Evolutionary conservation across 306 rosid genomes (phyloP).

Genomic region (Glycyrrhiza uralensis): DNA sequence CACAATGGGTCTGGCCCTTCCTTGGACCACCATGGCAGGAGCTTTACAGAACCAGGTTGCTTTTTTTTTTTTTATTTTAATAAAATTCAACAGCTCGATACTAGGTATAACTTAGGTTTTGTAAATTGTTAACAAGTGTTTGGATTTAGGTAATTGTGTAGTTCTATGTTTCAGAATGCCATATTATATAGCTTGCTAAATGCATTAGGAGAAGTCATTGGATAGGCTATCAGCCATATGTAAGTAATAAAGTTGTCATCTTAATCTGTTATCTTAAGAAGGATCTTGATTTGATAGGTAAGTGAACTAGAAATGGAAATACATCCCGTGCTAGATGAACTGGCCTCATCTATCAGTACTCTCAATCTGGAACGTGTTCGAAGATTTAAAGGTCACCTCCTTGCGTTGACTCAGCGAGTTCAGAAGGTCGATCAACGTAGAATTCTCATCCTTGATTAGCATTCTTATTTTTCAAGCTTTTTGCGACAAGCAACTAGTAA

Average conservation of each 20-base stretch:
- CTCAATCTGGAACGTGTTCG: conserved; percentile 90
- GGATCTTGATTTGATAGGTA: conserved; percentile 53
- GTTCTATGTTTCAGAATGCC: conserved; percentile 1
- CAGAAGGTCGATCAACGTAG: conserved; percentile 62
- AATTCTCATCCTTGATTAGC: conserved; percentile 19
- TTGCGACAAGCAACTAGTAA: conserved; percentile 8
- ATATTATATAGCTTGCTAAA: neutral
- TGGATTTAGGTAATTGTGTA: conserved; percentile 4
- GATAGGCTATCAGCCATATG: neutral
- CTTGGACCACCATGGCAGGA: neutral
- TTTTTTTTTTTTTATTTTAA: too few species aligned
- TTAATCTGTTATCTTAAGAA: conserved; percentile 20
- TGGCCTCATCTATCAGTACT: conserved; percentile 73
- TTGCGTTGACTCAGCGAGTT: conserved; percentile 88
- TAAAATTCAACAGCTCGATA: conserved; percentile 1
- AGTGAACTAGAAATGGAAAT: conserved; percentile 71
- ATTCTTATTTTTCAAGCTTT: neutral
- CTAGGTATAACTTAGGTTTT: conserved; percentile 7
- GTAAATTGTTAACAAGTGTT: neutral
- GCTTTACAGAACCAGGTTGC: neutral
- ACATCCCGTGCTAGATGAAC: conserved; percentile 86
- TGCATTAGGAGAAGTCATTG: conserved; percentile 12
- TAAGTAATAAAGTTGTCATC: conserved; percentile 13
- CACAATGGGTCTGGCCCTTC: too few species aligned
- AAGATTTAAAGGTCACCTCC: conserved; percentile 92